Evolutionary conservation across 2,329 filamentous ascomycete genomes (phyloP), one percentile per base, ranked within the genome.

Genomic region (Stagonosporopsis rhizophila): DNA sequence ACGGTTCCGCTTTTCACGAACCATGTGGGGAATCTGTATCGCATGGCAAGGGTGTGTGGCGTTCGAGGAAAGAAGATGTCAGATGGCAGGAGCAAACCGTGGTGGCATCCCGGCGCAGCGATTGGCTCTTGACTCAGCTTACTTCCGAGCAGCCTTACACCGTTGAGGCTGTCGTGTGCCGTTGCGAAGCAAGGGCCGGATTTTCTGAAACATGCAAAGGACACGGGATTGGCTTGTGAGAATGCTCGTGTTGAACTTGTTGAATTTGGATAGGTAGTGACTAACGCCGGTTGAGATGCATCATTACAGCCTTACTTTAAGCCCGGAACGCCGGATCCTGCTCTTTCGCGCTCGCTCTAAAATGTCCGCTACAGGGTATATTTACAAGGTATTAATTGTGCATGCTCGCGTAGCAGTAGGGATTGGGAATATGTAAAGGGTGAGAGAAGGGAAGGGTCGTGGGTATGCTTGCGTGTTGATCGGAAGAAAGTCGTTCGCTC

Each of bases 261-360:
- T 35, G 41, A 40, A 52, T 46, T 6, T 40, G 2, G 12, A 20
- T 19, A 49, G 6, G 11, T n/a, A n/a, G n/a, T n/a, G 11, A 22
- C 9, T 28, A 49, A 55, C 52, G 52, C 52, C 45, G 46, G 27
- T 41, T 50, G 3, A 50, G 28, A 56, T 56, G 52, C 46, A 50
- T 7, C 6, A 11, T n/a, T n/a, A 9, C 32, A 19, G 39, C 34
- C 39, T 44, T 39, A 27, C 40, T 38, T 44, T 46, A 20, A 25
- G 19, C 52, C 41, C 19, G 15, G 51, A 51, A 56, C 47, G 53
- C 46, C 47, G 30, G 28, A 46, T 42, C n/a, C 27, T 39, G 34
- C 52, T 56, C 45, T 45, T 56, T 35, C 52, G 35, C 28, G 35
- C 46, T 51, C 47, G 46, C 46, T 50, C 14, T 20, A n/a, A 45